A percentile compares a stretch with the other conserved stretches of the same genome.
Conservation (phyloP, 768 basidiomycete species). For the Melanogaster broomeanus region DNA sequence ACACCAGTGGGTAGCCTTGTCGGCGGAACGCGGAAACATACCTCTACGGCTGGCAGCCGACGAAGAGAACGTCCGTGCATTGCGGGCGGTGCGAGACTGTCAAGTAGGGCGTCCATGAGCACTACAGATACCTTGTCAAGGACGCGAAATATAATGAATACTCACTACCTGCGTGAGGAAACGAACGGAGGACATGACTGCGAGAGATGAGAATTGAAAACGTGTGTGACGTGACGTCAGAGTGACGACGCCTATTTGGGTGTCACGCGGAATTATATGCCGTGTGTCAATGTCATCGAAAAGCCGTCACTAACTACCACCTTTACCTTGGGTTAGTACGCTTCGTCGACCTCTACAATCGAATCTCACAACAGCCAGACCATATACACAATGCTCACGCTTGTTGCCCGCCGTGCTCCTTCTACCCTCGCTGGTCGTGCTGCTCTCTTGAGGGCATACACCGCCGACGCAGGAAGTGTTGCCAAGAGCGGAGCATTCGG, state of each 20-base stretch:
- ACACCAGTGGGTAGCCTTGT: not conserved
- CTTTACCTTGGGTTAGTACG: no score
- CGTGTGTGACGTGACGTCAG: slow-evolving; percentile 47
- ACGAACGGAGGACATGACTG: slow-evolving; percentile 58
- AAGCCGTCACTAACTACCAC: not conserved
- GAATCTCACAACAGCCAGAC: not conserved
- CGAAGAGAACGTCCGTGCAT: slow-evolving; percentile 60
- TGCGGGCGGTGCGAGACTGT: slow-evolving; percentile 47
- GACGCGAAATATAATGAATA: not conserved
- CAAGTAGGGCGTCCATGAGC: slow-evolving; percentile 7
- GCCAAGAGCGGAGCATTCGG: slow-evolving; percentile 65
- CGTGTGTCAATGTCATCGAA: not conserved
- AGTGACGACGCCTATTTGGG: slow-evolving; percentile 26
- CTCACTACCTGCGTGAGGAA: slow-evolving; percentile 59
- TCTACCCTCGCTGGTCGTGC: slow-evolving; percentile 36
- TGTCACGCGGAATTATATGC: slow-evolving; percentile 19
- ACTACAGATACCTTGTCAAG: slow-evolving; percentile 3
- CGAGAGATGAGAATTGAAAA: slow-evolving; percentile 40
- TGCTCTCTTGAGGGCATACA: slow-evolving; percentile 34
- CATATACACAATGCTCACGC: slow-evolving; percentile 23
- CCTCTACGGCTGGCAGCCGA: slow-evolving; percentile 66
- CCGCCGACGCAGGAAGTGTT: slow-evolving; percentile 58
- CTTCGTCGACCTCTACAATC: not conserved
- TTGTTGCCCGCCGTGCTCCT: slow-evolving; percentile 41
- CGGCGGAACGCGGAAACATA: slow-evolving; percentile 36